Evolutionary conservation across 2,329 filamentous ascomycete genomes (phyloP), one percentile per base, ranked within the genome.

Genomic region (Ustulina deusta): DNA sequence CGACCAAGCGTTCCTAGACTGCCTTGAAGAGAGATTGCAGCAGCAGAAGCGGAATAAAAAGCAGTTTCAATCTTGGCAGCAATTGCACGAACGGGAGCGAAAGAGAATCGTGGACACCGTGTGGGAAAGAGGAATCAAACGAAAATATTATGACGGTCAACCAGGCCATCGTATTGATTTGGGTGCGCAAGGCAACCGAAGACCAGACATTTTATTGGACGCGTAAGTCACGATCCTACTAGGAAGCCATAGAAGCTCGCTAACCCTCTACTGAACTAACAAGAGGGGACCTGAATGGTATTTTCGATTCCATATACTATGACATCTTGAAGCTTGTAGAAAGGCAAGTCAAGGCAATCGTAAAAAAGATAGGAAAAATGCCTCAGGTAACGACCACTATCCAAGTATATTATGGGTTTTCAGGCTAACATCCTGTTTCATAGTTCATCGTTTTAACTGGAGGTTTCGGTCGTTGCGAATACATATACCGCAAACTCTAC

Each of bases 1-100:
- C 0, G 81, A 84, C 34, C 75, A 83, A 2, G 63, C 46, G 0
- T 84, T 84, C n/a, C 0, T 75, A 0, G 0, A 62, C 0, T 57
- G 81, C 0, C 65, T 84, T 3, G 69, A 74, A 32, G 2, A 2
- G 0, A 79, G 77, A 7, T 17, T 81, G 0, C 5, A 10, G 15
- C 49, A 44, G 9, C 32, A 40, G 32, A 63, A 63, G 38, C 2
- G 0, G 15, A 52, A 2, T 7, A 27, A 56, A 3, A 49, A 4
- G 10, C 49, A 6, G 2, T 34, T 59, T 9, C 42, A 57, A 10
- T 46, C 38, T 0, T 69, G 66, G 66, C 0, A 54, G 13, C 20
- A 69, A 42, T 36, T 69, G 27, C 46, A 66, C 32, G 6, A 48
- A 40, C 11, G 15, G 6, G 66, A 69, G 6, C 51, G 27, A 32